phyloP scores from a whole-genome alignment of 352 stramenopile species.

The Globisporangium megalacanthum region DNA sequence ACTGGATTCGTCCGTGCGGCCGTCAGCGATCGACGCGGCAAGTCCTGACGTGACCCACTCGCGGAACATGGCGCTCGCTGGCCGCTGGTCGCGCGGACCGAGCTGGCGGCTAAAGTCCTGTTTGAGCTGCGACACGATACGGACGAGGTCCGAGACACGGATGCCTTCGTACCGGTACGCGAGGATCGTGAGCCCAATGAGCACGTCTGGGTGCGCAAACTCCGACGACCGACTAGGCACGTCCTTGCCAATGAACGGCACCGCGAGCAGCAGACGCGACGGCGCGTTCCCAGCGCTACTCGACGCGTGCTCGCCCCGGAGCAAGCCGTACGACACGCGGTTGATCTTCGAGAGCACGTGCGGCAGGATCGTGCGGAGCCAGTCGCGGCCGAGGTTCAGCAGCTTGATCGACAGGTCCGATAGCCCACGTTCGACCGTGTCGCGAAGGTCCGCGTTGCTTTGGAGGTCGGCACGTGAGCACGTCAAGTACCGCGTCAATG shows the following conservation, averaged over 20 bases:
- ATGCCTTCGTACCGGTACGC: conserved; percentile 91
- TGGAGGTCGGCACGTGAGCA: conserved; percentile 52
- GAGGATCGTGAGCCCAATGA: conserved; percentile 90
- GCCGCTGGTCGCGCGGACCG: conserved; percentile 73
- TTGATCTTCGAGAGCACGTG: conserved; percentile 99
- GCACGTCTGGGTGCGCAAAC: conserved; percentile 98
- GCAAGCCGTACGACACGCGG: conserved; percentile 96
- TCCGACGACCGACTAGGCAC: conserved; percentile 97
- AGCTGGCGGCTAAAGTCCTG: conserved; percentile 85
- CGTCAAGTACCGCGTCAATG: conserved; percentile 64
- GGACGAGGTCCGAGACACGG: conserved; percentile 73
- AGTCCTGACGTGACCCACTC: conserved; percentile 66
- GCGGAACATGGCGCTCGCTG: conserved; percentile 70
- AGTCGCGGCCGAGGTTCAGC: conserved; percentile 97
- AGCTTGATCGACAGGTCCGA: conserved; percentile 94
- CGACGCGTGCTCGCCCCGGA: conserved; percentile 72
- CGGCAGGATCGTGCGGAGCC: conserved; percentile 97
- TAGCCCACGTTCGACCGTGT: conserved; percentile 67
- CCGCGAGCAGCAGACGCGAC: conserved; percentile 94
- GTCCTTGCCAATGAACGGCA: conserved; percentile 99
- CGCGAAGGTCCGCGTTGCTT: conserved; percentile 71
- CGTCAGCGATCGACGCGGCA: conserved; percentile 15
- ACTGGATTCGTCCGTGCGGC: conserved; percentile 11
- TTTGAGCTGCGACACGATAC: conserved; percentile 86
- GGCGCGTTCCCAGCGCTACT: conserved; percentile 86